These are phyloP conservation scores for Pyrrhoderma noxium DNA, from an alignment of 1,284 basidiomycete species.

Conservation along the genomic window DNA sequence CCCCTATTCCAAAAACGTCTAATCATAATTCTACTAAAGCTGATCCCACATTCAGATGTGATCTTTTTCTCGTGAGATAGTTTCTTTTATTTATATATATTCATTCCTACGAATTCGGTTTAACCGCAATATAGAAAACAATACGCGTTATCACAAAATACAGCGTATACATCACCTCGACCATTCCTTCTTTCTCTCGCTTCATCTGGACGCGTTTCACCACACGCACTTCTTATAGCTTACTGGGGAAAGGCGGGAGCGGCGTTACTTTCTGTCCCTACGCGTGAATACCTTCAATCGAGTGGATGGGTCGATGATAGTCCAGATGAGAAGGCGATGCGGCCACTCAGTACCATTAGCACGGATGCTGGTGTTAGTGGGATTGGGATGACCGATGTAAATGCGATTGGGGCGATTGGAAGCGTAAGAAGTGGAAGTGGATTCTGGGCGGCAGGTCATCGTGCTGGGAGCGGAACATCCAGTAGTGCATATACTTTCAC, in stretches of 20 bases:
- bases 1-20: conserved; percentile 14
- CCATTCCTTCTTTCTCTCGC: conserved; percentile 68
- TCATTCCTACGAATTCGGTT: too few relatives aligned
- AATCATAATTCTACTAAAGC: conserved; percentile 33
- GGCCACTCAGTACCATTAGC: conserved; percentile 10
- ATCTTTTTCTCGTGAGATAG: conserved; percentile 47
- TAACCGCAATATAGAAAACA: conserved; percentile 45
- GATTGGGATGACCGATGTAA: not conserved
- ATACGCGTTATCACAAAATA: conserved; percentile 53
- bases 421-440: conserved; percentile 63
- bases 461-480: conserved; percentile 45
- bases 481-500: conserved; percentile 44
- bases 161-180: conserved; percentile 49
- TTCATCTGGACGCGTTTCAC: conserved; percentile 41
- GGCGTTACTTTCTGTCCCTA: conserved; percentile 72
- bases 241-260: conserved; percentile 74
- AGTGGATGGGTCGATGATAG: conserved; percentile 55
- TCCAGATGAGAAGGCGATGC: conserved; percentile 6
- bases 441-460: conserved; percentile 50
- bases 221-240: conserved; percentile 70
- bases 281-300: conserved; percentile 75
- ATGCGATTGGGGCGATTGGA: conserved; percentile 15
- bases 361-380: not conserved
- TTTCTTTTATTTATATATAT: not conserved
- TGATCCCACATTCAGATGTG: conserved; percentile 72